Conservation (phyloP, 805 yeast genomes). For the Wickerhamomyces kurtzmanii region DNA sequence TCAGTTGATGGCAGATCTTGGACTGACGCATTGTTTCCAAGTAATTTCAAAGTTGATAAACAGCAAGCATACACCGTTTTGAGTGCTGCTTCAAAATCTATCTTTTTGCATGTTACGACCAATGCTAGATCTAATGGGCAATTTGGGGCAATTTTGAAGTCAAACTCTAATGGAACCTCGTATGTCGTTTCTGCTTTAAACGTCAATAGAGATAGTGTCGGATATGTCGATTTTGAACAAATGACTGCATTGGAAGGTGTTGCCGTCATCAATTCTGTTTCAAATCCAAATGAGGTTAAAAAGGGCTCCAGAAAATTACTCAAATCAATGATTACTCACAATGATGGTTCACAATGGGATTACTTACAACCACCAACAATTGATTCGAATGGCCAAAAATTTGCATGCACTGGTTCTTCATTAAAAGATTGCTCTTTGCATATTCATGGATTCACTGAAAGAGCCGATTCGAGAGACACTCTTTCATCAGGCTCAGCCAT, state of each 20-base stretch:
- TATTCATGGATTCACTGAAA: constrained; percentile 85
- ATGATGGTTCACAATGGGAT: constrained; percentile 88
- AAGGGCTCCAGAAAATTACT: constrained; percentile 43
- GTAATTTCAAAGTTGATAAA: constrained; percentile 42
- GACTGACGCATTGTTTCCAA: constrained; percentile 77
- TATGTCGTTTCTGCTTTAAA: constrained; percentile 57
- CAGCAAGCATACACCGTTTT: constrained; percentile 74
- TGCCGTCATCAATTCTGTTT: constrained; percentile 60
- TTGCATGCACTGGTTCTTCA: constrained; percentile 39
- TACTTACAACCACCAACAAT: constrained; percentile 57
- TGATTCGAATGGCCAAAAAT: constrained; percentile 51
- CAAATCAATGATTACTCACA: constrained; percentile 69
- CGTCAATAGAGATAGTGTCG: constrained; percentile 66
- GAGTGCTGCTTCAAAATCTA: constrained; percentile 59
- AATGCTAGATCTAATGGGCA: constrained; percentile 38
- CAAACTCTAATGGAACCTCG: constrained; percentile 86
- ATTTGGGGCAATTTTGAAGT: constrained; percentile 74
- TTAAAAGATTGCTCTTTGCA: constrained; percentile 67
- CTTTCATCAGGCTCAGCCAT: constrained; percentile 82
- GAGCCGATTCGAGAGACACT: constrained; percentile 75
- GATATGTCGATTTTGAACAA: constrained; percentile 85
- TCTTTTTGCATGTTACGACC: constrained; percentile 80
- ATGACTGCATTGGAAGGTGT: constrained; percentile 82
- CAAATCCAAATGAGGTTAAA: constrained; percentile 36
- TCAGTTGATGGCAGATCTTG: constrained; percentile 70